Evolutionary conservation across 768 basidiomycete species (phyloP), one percentile per base, ranked within the genome.

Genomic region (Tylopilus balloui): DNA sequence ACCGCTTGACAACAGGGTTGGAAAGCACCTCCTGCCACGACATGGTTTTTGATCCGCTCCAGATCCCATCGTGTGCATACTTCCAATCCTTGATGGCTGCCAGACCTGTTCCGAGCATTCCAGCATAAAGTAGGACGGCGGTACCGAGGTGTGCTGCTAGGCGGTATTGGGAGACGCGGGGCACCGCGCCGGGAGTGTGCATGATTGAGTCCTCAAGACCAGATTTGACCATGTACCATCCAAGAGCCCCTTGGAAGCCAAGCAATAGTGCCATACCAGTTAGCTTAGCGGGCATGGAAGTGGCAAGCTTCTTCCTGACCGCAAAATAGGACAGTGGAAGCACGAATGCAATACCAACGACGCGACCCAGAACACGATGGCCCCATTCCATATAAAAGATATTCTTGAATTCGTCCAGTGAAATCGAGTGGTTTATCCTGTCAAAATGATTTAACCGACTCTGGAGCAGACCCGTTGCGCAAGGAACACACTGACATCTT

Each of bases 151-250:
- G 96, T 15, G 93, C 88, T 2, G 94, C 96, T 21, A 99, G 81
- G 11, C 96, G 79, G 66, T 99, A 99, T 65, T 99, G 96, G 15
- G 91, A 93, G 9, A 99, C 96, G 7, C 96, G 85, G 2, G 96
- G 94, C 7, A 95, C 87, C 11, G 88, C 84, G 14, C 85, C 86
- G 4, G 88, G 88, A 8, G 78, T 84, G 6, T 84, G 78, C 71
- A 97, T 76, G 45, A 90, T 73, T 11, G 87, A 79, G 45, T 89
- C 81, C 58, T 93, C 88, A 11, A 99, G 75, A 2, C 96, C 96
- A 12, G 93, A 97, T 66, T 94, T 88, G 47, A 99, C 96, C 96
- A 99, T 99, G 74, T 98, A 97, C 96, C 96, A 99, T 23, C 96
- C 96, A 17, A 99, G 76, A 17, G 80, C 76, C 39, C 96, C 96